Evolutionary conservation across 148 eudicot genomes (phyloP).

Genomic region (Nyssa sinensis): DNA sequence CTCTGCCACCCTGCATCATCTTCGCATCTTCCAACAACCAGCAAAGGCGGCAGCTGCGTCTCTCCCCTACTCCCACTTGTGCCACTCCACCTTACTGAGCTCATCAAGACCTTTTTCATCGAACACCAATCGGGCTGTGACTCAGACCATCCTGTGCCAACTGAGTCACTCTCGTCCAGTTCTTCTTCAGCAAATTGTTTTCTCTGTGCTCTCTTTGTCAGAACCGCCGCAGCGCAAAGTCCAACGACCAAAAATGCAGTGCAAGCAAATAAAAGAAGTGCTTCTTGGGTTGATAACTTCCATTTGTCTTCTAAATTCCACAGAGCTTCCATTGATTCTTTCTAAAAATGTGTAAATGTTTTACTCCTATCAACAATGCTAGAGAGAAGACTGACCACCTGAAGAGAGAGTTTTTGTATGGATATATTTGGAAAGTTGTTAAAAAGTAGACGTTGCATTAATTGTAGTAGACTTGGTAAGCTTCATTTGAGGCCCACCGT

Average conservation of each 20-base stretch:
- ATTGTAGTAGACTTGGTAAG: background rate
- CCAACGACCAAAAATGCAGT: conserved; percentile 34
- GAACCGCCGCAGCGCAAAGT: conserved; percentile 23
- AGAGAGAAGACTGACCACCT: too few species aligned
- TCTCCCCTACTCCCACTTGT: conserved; percentile 29
- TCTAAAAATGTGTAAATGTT: background rate
- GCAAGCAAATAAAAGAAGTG: conserved; percentile 36
- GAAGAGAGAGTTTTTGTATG: background rate
- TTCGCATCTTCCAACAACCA: conserved; percentile 16
- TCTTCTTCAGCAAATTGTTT: conserved; percentile 19
- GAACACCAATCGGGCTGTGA: conserved; percentile 13
- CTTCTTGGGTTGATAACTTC: conserved; percentile 58
- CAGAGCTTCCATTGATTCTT: conserved; percentile 48
- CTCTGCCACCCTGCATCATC: conserved; percentile 35
- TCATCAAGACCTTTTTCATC: conserved; percentile 39
- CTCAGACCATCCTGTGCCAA: background rate
- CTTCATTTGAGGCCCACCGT: conserved; percentile 16
- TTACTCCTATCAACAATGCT: too few species aligned
- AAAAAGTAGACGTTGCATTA: conserved; percentile 11
- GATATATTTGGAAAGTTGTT: conserved; percentile 8
- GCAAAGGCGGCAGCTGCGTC: conserved; percentile 27
- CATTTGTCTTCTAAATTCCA: conserved; percentile 70
- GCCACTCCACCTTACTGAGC: conserved; percentile 59
- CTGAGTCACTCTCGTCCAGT: conserved; percentile 2
- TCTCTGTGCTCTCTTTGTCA: conserved; percentile 20